Percentiles rank a stretch among this genome's conserved stretches.
phyloP scores from a whole-genome alignment of 371 early-diverging fungal species.

The Mucor mucedo region DNA sequence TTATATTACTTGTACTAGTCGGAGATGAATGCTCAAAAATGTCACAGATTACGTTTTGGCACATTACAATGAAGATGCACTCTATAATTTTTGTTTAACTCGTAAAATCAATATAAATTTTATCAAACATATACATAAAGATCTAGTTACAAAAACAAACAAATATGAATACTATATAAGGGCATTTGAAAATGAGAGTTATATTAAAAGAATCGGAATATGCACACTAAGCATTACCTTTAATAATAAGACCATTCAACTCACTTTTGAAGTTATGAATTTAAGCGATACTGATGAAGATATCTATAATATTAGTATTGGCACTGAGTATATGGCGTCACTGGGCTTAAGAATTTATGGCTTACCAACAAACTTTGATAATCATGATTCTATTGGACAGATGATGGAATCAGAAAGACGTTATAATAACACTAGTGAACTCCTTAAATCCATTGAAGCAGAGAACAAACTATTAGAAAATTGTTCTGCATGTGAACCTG shows the following conservation, averaged over 20 bases:
- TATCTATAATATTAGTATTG: background rate
- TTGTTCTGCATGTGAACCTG: background rate
- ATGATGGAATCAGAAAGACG: background rate
- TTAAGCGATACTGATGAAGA: slow-evolving; percentile 8
- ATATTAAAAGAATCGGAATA: background rate
- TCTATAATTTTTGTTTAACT: background rate
- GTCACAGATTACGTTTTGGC: too few relatives aligned
- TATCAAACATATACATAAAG: too few relatives aligned
- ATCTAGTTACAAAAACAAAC: too few relatives aligned
- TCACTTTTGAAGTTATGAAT: slow-evolving; percentile 7
- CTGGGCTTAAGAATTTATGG: background rate
- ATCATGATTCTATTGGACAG: background rate
- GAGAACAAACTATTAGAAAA: background rate
- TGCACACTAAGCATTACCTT: background rate
- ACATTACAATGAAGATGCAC: too few relatives aligned
- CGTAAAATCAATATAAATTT: background rate
- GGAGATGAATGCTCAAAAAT: too few relatives aligned
- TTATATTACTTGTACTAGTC: too few relatives aligned
- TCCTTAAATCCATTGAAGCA: background rate
- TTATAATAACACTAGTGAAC: slow-evolving; percentile 3
- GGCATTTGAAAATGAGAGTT: too few relatives aligned
- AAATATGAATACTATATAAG: too few relatives aligned
- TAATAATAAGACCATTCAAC: background rate
- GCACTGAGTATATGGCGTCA: background rate
- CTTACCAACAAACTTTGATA: background rate